Conservation (phyloP, 306 rosid species). For the Cucumis sativus region DNA sequence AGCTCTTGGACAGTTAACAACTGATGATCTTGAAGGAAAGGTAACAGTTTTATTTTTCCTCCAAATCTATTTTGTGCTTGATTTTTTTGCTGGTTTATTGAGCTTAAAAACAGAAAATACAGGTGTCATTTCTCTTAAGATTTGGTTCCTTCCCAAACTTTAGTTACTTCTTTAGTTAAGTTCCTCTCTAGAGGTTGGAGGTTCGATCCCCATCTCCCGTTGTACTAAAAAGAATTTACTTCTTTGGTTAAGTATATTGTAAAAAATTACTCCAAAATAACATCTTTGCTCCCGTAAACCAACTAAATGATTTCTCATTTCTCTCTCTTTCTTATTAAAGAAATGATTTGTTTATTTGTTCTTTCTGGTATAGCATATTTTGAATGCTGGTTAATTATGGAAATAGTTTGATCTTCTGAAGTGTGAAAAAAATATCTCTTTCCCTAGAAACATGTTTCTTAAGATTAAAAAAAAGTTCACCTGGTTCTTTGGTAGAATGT, state of each 20-base stretch:
- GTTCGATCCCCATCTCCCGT: no score
- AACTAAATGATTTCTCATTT: not conserved
- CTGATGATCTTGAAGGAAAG: conserved; percentile 90
- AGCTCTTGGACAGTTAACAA: conserved; percentile 89
- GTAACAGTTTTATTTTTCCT: conserved; percentile 18
- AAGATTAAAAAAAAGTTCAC: not conserved
- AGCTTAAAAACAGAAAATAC: not conserved
- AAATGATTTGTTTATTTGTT: not conserved
- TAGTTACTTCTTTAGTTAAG: not conserved
- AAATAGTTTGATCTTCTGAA: not conserved
- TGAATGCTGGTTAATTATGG: not conserved
- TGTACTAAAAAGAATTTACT: not conserved
- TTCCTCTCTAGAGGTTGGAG: not conserved
- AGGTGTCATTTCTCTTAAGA: not conserved
- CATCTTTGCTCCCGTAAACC: not conserved
- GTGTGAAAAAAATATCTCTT: not conserved
- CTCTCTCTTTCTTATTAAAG: not conserved
- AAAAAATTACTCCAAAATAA: not conserved
- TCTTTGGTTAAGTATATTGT: not conserved
- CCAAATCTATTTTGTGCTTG: not conserved
- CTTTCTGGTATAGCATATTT: not conserved
- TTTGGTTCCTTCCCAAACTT: not conserved
- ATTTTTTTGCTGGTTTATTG: not conserved
- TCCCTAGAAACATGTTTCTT: not conserved
- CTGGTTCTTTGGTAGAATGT: not conserved